Base-by-base conservation (phyloP, 371 early-diverging fungal genomes). In the Apophysomyces trapeziformis region DNA sequence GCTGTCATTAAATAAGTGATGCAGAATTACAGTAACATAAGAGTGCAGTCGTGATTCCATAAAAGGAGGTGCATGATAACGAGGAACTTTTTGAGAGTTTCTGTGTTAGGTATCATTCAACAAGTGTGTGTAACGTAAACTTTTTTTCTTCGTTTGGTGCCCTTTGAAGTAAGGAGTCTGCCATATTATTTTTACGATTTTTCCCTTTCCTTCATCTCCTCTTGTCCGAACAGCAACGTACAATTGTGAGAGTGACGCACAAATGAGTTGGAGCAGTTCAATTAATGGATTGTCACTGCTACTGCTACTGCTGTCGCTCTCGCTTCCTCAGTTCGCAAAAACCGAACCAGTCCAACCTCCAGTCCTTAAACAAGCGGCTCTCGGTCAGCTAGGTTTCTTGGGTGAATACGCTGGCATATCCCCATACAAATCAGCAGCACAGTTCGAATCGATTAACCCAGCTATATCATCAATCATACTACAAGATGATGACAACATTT, bases 321-420 rank as follows among this genome's bases (percentile, higher is more conserved):
- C 63, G 26, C 46, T 58, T 35, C 36, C 50, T 57, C 58, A 41
- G 18, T 14, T 16, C 18, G 57, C 26, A 38, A 47, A 44, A 12
- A 59, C 43, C 46, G 39, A 57, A 8, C 41, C 58, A 39, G 47
- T 70, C 57, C 57, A 56, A 38, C 38, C 54, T 26, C 73, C 77
- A 9, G 21, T 36, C 11, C 45, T 73, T 36, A 61, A 65, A 14
- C 38, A 18, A 14, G 66, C 68, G 11, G 62, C 46, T 12, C 57
- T 70, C 57, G 77, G 77, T 38, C 74, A 73, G 47, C 66, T 79
- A 13, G 80, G 77, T 13, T 69, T 76, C 60, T 66, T 68, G 21
- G 80, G 80, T 46, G 69, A 74, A 39, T 77, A 66, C 65, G 77
- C 80, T n/a, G 77, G 80, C 37, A 66, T 79, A 44, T 79, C 80